phyloP scores from a whole-genome alignment of 345 rosid genomes.

The Aegle marmelos region DNA sequence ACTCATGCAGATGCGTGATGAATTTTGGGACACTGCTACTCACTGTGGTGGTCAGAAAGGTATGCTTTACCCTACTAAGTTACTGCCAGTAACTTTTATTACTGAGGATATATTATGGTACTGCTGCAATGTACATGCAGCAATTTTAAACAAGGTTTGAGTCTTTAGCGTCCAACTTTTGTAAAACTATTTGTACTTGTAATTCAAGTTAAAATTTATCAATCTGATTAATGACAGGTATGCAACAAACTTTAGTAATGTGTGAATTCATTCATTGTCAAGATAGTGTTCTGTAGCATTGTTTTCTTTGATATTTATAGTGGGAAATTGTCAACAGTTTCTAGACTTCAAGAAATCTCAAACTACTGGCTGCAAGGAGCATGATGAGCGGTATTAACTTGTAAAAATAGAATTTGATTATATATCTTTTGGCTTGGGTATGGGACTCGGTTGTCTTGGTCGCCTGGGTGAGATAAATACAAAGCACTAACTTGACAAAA shows the following conservation, averaged over 20 bases:
- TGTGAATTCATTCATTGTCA: background rate
- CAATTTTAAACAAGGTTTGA: background rate
- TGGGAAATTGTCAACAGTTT: background rate
- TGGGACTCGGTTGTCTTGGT: background rate
- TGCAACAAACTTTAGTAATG: background rate
- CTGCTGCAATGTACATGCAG: background rate
- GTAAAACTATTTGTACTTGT: background rate
- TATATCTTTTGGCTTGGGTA: background rate
- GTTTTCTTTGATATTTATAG: background rate
- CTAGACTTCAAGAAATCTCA: background rate
- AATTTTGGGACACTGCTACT: conserved; percentile 86
- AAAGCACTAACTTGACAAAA: background rate
- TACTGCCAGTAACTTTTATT: background rate
- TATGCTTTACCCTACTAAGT: conserved; percentile 14
- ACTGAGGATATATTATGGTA: no score
- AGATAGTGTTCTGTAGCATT: background rate
- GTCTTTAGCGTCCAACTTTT: background rate
- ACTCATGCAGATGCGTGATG: conserved; percentile 65
- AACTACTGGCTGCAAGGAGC: background rate
- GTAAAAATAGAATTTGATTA: background rate
- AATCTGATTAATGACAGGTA: background rate
- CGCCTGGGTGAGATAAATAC: no score
- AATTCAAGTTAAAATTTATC: background rate
- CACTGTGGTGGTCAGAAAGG: conserved; percentile 83
- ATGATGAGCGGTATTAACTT: background rate